Conservation (phyloP, 208 protist species). For the Wallacemonas collosoma region DNA sequence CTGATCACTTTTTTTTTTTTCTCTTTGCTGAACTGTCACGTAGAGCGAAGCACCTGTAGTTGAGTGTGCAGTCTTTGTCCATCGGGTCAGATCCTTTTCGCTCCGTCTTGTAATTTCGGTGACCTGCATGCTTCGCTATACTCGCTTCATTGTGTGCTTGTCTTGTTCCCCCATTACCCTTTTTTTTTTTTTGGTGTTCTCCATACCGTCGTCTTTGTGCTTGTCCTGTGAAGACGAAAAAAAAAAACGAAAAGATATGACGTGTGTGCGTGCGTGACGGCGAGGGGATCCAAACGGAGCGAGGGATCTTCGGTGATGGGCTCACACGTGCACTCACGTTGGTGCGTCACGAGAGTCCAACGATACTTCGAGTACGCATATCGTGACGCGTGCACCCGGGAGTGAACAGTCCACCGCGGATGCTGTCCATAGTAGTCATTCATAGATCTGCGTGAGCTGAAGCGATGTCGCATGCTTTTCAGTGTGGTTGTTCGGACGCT, state of each 20-base stretch:
- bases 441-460: no score
- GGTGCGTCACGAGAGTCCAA: no score
- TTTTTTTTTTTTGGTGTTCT: constrained; percentile 15
- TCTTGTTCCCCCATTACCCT: constrained; percentile 12
- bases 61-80: not conserved
- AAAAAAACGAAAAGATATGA: not conserved
- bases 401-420: no score
- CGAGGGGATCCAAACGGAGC: no score
- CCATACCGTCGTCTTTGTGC: not conserved
- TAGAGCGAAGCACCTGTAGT: not conserved
- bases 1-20: constrained; percentile 5
- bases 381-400: no score
- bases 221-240: not conserved
- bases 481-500: no score
- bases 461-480: no score
- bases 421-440: no score
- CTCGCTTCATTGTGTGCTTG: constrained; percentile 1
- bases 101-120: constrained; percentile 2
- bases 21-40: not conserved
- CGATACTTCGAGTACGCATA: no score
- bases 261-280: no score
- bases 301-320: no score
- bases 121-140: not conserved
- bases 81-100: not conserved
- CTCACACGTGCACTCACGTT: no score